Percentiles rank a stretch among this genome's conserved stretches.
These are phyloP conservation scores for Hymenoscyphus albidus DNA, from an alignment of 2,329 filamentous ascomycete genomes.

Conservation along the genomic window DNA sequence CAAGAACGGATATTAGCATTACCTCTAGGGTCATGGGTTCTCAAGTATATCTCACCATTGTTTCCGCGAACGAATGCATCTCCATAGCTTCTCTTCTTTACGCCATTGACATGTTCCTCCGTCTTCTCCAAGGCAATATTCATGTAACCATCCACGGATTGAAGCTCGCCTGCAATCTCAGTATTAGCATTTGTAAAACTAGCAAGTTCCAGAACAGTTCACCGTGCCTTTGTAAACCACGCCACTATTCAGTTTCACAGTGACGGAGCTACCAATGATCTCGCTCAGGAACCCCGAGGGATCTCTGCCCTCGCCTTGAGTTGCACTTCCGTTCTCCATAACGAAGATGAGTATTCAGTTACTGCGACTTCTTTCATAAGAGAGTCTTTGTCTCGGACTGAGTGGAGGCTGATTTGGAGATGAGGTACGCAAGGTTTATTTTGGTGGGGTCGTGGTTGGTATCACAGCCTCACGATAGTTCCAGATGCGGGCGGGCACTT, in stretches of 20 bases:
- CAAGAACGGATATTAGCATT: conserved; percentile 11
- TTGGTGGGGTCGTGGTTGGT: neutral
- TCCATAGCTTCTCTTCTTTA: conserved; percentile 77
- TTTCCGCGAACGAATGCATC: conserved; percentile 96
- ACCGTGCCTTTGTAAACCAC: conserved; percentile 82
- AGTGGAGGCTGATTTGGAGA: neutral
- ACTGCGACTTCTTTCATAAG: neutral
- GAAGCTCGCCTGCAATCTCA: conserved; percentile 68
- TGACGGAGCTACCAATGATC: conserved; percentile 91
- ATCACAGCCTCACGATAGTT: neutral
- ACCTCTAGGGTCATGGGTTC: neutral
- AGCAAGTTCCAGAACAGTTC: neutral
- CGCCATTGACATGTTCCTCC: conserved; percentile 83
- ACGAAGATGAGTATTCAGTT: neutral
- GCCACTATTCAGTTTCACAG: conserved; percentile 97
- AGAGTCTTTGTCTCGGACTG: neutral
- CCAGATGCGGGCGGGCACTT: neutral
- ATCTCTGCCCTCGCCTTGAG: conserved; percentile 74
- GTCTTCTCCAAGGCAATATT: conserved; percentile 98
- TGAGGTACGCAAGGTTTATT: neutral
- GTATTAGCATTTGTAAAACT: conserved; percentile 17
- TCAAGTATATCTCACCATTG: conserved; percentile 61
- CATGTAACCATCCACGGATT: conserved; percentile 99
- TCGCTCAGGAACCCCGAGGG: conserved; percentile 90
- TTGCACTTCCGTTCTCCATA: conserved; percentile 69